Evolutionary conservation across 768 basidiomycete species (phyloP).

Genomic region (Fomitopsis serialis): DNA sequence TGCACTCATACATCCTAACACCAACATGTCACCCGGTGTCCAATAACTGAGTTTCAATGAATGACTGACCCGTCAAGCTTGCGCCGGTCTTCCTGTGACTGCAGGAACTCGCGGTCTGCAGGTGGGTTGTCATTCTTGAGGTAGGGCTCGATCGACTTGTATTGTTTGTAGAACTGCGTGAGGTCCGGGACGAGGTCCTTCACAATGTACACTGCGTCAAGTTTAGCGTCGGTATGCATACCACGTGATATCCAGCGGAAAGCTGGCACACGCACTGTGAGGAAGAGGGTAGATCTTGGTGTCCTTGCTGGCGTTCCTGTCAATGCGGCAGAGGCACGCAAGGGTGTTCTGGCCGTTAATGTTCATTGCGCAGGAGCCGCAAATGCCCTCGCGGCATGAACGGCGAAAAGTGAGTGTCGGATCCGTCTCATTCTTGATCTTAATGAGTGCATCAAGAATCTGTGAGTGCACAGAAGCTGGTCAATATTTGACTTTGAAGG

Average conservation of each 20-base stretch:
- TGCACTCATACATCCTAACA: slow-evolving; percentile 91
- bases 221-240: not conserved
- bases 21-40: not conserved
- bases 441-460: slow-evolving; percentile 91
- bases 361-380: slow-evolving; percentile 99
- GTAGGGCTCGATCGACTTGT: slow-evolving; percentile 98
- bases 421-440: slow-evolving; percentile 98
- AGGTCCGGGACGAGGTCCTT: slow-evolving; percentile 96
- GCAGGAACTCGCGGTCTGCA: slow-evolving; percentile 78
- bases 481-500: not conserved
- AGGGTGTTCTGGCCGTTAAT: slow-evolving; percentile 97
- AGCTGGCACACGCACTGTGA: slow-evolving; percentile 64
- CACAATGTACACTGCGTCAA: slow-evolving; percentile 86
- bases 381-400: slow-evolving; percentile 92
- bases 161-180: slow-evolving; percentile 96
- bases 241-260: not conserved
- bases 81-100: slow-evolving; percentile 86
- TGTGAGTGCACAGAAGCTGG: slow-evolving; percentile 17
- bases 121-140: slow-evolving; percentile 92
- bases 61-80: slow-evolving; percentile 65
- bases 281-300: slow-evolving; percentile 95
- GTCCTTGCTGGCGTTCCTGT: slow-evolving; percentile 64
- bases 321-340: slow-evolving; percentile 94
- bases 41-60: not conserved
- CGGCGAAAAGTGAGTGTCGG: slow-evolving; percentile 95